These are phyloP conservation scores for Penicillium silybi DNA, from an alignment of 495 filamentous ascomycete species.

Conservation along the genomic window DNA sequence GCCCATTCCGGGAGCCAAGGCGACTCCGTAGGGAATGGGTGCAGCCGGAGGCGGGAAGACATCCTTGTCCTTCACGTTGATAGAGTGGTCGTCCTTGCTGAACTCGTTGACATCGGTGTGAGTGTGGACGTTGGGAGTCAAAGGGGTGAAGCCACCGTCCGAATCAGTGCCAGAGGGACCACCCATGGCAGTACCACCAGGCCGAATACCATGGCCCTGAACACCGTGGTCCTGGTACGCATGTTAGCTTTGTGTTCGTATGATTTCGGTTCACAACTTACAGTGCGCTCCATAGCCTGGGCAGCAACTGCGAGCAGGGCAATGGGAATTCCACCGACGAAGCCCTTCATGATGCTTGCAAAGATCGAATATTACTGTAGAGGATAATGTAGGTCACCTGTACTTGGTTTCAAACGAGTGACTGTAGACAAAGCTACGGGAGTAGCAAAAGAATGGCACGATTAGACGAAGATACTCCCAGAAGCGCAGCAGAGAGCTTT, in stretches of 20 bases:
- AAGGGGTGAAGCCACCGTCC: constrained; percentile 17
- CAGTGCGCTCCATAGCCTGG: constrained; percentile 21
- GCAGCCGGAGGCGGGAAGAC: constrained; percentile 7
- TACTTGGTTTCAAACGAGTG: constrained; percentile 24
- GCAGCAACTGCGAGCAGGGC: constrained; percentile 38
- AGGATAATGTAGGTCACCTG: constrained; percentile 7
- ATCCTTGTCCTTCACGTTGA: constrained; percentile 21
- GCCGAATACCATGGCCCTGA: background rate
- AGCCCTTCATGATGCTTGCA: constrained; percentile 34
- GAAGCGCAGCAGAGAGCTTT: background rate
- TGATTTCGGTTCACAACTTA: constrained; percentile 2
- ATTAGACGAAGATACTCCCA: constrained; percentile 10
- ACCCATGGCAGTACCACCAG: constrained; percentile 19
- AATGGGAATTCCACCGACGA: constrained; percentile 37
- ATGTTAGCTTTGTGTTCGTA: background rate
- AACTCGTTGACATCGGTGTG: constrained; percentile 23
- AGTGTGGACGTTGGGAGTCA: constrained; percentile 12
- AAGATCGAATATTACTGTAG: constrained; percentile 10
- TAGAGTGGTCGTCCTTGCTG: constrained; percentile 30
- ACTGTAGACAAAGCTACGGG: constrained; percentile 18
- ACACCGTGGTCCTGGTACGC: background rate
- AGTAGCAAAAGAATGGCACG: constrained; percentile 22
- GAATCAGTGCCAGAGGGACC: constrained; percentile 23
- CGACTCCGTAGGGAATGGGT: background rate
- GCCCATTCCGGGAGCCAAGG: constrained; percentile 16